These are phyloP conservation scores for Trichoderma koningii DNA, from an alignment of 2,329 filamentous ascomycete species.

Conservation along the genomic window DNA sequence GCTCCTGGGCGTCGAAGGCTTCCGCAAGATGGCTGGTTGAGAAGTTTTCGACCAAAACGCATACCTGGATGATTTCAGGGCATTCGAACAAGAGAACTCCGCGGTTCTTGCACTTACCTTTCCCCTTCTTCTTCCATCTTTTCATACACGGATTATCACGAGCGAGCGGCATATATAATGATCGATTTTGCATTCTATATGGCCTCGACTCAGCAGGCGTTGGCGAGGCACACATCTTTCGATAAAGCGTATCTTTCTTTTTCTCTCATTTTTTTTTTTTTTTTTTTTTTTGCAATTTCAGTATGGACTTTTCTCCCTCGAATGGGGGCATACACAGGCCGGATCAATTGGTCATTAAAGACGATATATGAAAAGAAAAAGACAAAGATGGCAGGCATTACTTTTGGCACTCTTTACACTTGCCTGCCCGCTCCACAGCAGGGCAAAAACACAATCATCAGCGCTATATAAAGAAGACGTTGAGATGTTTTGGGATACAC, in stretches of 20 bases:
- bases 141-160: conserved; percentile 11
- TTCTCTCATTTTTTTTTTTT: not conserved
- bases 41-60: conserved; percentile 22
- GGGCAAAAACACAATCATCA: not conserved
- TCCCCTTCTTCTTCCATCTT: not conserved
- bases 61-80: no score
- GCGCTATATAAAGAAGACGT: conserved; percentile 2
- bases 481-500: conserved; percentile 1
- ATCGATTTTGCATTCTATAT: conserved; percentile 13
- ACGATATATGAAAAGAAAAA: conserved; percentile 18
- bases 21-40: conserved; percentile 43
- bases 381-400: conserved; percentile 16
- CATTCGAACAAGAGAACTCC: not conserved
- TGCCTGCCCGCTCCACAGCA: conserved; percentile 10
- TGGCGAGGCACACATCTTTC: conserved; percentile 11
- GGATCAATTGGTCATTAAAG: conserved; percentile 16
- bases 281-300: not conserved
- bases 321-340: not conserved
- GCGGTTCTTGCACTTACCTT: not conserved
- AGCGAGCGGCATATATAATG: conserved; percentile 23
- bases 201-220: conserved; percentile 18
- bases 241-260: conserved; percentile 16
- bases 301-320: conserved; percentile 3
- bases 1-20: conserved; percentile 46
- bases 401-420: conserved; percentile 2